These are phyloP conservation scores for Trichomonascus vanleenenianus DNA, from an alignment of 805 yeast species.

Conservation along the genomic window DNA sequence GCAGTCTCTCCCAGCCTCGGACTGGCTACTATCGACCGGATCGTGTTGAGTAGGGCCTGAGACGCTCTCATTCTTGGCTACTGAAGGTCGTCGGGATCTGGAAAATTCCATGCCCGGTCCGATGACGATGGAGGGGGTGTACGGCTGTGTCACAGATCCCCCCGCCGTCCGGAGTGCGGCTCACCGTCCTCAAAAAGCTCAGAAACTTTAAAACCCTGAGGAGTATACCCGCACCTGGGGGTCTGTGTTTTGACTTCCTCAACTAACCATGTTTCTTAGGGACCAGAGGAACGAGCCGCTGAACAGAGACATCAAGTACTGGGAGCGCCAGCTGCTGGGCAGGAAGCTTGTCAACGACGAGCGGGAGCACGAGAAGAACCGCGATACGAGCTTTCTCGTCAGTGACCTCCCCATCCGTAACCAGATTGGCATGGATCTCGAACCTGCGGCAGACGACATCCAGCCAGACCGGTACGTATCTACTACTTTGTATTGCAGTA, in stretches of 20 bases:
- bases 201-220: background rate
- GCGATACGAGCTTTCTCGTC: background rate
- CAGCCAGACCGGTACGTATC: no score
- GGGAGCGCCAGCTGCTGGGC: background rate
- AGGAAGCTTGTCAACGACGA: slow-evolving; percentile 1
- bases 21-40: background rate
- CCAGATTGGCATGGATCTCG: background rate
- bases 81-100: no score
- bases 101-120: no score
- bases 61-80: no score
- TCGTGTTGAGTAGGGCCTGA: no score
- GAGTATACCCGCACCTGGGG: background rate
- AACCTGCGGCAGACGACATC: background rate
- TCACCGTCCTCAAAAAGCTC: no score
- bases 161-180: no score
- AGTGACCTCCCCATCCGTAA: background rate
- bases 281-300: background rate
- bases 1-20: slow-evolving; percentile 18
- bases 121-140: no score
- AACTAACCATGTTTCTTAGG: no score
- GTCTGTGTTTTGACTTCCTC: background rate
- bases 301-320: background rate
- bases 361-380: background rate
- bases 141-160: no score
- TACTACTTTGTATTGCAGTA: no score